These are phyloP conservation scores for Kazachstania kunashirensis DNA, from an alignment of 805 yeast species.

Conservation along the genomic window DNA sequence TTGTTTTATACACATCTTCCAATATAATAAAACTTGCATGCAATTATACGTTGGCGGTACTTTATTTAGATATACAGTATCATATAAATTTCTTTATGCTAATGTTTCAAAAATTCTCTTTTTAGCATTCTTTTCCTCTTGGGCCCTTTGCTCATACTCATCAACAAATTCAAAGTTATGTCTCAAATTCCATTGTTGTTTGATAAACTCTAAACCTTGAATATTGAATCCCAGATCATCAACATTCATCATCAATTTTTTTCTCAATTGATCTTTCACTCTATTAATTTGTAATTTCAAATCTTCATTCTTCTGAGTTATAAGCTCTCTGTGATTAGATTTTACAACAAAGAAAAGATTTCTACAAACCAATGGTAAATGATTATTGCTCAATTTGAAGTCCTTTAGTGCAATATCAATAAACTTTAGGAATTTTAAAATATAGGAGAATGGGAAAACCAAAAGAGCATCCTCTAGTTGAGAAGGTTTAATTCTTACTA, in stretches of 20 bases:
- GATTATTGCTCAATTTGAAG: constrained; percentile 37
- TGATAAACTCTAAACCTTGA: constrained; percentile 68
- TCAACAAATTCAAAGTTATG: constrained; percentile 72
- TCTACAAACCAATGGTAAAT: constrained; percentile 58
- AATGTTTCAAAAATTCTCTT: constrained; percentile 68
- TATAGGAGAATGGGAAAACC: constrained; percentile 82
- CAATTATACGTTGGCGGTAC: no score
- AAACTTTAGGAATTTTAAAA: constrained; percentile 58
- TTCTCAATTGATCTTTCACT: constrained; percentile 55
- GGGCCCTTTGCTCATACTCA: constrained; percentile 45
- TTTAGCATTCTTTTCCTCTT: constrained; percentile 45
- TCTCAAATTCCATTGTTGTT: constrained; percentile 65
- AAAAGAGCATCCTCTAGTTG: constrained; percentile 89
- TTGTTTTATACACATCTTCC: no score
- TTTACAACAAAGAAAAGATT: constrained; percentile 66
- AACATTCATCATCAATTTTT: constrained; percentile 40
- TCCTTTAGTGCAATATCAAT: constrained; percentile 64
- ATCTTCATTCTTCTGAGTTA: constrained; percentile 52
- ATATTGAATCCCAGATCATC: constrained; percentile 72
- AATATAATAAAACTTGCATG: background rate
- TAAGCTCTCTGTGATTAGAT: constrained; percentile 70
- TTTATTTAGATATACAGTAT: background rate
- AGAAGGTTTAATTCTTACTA: constrained; percentile 63
- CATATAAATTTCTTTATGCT: constrained; percentile 9
- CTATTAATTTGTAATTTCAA: constrained; percentile 55